Evolutionary conservation across 208 protist genomes (phyloP).

Genomic region (Trichomonas tenax): DNA sequence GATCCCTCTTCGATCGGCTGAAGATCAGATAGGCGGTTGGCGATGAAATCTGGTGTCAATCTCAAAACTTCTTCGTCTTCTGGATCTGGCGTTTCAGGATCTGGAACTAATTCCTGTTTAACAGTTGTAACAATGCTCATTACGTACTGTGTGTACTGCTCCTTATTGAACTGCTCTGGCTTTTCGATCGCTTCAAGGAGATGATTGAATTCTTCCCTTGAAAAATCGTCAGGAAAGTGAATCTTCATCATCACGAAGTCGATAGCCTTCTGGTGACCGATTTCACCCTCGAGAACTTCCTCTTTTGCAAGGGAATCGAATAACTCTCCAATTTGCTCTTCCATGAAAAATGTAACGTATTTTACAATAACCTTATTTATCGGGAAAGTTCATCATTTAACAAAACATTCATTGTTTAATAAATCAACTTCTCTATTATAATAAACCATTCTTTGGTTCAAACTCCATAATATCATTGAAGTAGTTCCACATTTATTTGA

Average conservation of each 20-base stretch:
- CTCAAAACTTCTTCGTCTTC: neutral
- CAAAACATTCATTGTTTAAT: no score
- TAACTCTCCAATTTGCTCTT: neutral
- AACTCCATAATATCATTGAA: no score
- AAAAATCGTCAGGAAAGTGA: neutral
- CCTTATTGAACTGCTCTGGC: neutral
- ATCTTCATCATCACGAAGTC: neutral
- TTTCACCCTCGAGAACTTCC: neutral
- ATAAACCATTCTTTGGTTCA: no score
- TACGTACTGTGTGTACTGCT: neutral
- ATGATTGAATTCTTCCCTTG: neutral
- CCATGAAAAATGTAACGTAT: neutral
- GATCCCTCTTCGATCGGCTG: neutral
- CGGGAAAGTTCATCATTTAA: no score
- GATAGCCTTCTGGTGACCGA: neutral
- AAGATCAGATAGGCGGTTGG: neutral
- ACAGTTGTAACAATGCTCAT: neutral
- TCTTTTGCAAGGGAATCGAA: neutral
- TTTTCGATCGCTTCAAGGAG: neutral
- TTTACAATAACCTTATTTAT: no score
- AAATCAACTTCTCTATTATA: no score
- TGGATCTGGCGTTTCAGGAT: neutral
- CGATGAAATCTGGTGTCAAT: slow-evolving; percentile 10
- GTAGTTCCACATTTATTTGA: no score
- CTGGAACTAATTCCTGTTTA: neutral